These are phyloP conservation scores for Arabidopsis arenosa DNA, from an alignment of 345 rosid genomes.

Conservation along the genomic window DNA sequence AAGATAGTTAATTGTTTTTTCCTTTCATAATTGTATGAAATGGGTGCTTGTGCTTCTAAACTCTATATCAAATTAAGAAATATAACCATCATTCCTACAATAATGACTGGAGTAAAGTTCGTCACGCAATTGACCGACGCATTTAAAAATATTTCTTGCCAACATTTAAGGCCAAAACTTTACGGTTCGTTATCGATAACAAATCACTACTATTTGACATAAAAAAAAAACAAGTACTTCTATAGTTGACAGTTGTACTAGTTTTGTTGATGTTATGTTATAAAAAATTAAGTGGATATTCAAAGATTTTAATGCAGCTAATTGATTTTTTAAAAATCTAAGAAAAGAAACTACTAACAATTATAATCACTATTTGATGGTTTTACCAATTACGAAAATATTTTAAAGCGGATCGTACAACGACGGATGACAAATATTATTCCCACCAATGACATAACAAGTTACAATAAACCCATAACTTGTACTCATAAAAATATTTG, in stretches of 20 bases:
- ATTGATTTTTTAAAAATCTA: background rate
- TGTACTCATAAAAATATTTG: background rate
- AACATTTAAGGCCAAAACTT: background rate
- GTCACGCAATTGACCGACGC: conserved; percentile 17
- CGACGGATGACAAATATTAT: background rate
- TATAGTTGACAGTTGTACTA: background rate
- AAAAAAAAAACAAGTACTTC: background rate
- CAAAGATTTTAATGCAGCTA: background rate
- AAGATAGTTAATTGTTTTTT: background rate
- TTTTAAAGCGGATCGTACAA: no score
- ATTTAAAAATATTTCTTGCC: background rate
- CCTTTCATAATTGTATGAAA: background rate
- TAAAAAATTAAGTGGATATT: background rate
- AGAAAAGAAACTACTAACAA: no score
- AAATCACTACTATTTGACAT: no score
- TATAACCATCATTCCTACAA: background rate
- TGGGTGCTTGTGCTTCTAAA: background rate
- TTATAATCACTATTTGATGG: no score
- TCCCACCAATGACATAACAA: background rate
- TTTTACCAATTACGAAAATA: background rate
- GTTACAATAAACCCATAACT: conserved; percentile 15
- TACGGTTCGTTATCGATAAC: background rate
- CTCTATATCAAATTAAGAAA: no score
- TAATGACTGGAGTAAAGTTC: background rate
- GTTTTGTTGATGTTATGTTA: background rate